Conservation (phyloP, 495 filamentous ascomycete species). For the Parathielavia appendiculata region DNA sequence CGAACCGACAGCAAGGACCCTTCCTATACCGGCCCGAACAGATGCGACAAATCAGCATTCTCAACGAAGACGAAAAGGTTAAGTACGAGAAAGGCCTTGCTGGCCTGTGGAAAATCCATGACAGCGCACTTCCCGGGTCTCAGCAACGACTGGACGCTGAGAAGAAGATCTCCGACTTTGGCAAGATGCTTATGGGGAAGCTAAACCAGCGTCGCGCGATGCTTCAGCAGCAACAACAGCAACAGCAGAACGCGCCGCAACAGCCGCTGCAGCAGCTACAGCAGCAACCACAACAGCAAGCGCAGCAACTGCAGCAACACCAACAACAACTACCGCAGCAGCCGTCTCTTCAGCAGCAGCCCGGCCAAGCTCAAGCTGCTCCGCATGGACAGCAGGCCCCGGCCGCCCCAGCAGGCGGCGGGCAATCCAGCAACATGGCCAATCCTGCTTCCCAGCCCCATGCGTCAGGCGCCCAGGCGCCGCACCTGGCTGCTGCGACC, state of each 20-base stretch:
- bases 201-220: constrained; percentile 34
- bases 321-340: constrained; percentile 14
- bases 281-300: constrained; percentile 17
- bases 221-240: constrained; percentile 21
- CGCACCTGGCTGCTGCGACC: constrained; percentile 1
- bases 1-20: constrained; percentile 9
- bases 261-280: constrained; percentile 20
- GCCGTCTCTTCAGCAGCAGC: constrained; percentile 14
- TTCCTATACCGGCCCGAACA: constrained; percentile 42
- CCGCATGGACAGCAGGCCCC: constrained; percentile 9
- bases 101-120: constrained; percentile 56
- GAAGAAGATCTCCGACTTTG: constrained; percentile 59
- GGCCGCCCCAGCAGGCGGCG: constrained; percentile 1
- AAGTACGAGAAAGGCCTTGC: constrained; percentile 63
- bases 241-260: constrained; percentile 23
- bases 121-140: constrained; percentile 50
- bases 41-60: constrained; percentile 41
- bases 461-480: neutral
- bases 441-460: constrained; percentile 10
- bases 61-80: constrained; percentile 54
- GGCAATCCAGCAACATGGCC: neutral
- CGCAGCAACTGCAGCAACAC: constrained; percentile 16
- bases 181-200: constrained; percentile 57
- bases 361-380: constrained; percentile 12
- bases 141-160: constrained; percentile 58